Evolutionary conservation across 23 red algal species (phyloP), one percentile per base, ranked within the genome.

Genomic region (Gracilaria domingensis): DNA sequence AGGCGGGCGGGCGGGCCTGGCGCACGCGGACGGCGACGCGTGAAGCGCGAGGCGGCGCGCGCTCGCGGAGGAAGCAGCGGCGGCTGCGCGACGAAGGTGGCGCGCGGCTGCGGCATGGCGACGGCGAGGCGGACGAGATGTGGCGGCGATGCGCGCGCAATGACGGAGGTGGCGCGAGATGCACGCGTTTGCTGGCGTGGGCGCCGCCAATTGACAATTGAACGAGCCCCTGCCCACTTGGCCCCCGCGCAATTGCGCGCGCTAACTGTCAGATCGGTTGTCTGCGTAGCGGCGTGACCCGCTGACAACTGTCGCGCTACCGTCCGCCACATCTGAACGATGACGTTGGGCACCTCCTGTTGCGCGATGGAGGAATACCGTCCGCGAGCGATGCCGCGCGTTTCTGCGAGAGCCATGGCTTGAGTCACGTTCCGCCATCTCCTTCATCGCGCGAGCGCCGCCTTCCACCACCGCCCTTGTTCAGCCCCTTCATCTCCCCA

Each of bases 71-170:
- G 39, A 39, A 26, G 72, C 23, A 77, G 26, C 40, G 72, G 42
- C 38, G 26, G 45, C 26, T 77, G 72, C 26, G 72, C 39, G 72
- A 77, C 72, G 42, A 77, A 77, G 16, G 72, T 77, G 0, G 72
- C 72, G 42, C n/a, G 72, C 42, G 13, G 72, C 39, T 9, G 72
- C 23, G 42, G 12, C 72, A 77, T 77, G 42, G 24, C 23, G 72
- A 18, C 26, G 30, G 9, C 32, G 24, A 18, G 55, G 55, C 55
- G 55, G 55, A 24, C 59, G 59, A 26, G 59, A 24, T 64, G 59
- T 18, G 51, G 51, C 9, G 8, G 51, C 17, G 51, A 1, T 55
- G 51, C 51, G 11, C 9, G 51, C 51, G 51, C 42, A 45, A 45
- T 45, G 42, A 45, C 42, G 42, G 42, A 45, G 42, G 51, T 55